A percentile compares a stretch with the other conserved stretches of the same genome.
These are phyloP conservation scores for Corchorus olitorius DNA, from an alignment of 345 rosid species.

Conservation along the genomic window DNA sequence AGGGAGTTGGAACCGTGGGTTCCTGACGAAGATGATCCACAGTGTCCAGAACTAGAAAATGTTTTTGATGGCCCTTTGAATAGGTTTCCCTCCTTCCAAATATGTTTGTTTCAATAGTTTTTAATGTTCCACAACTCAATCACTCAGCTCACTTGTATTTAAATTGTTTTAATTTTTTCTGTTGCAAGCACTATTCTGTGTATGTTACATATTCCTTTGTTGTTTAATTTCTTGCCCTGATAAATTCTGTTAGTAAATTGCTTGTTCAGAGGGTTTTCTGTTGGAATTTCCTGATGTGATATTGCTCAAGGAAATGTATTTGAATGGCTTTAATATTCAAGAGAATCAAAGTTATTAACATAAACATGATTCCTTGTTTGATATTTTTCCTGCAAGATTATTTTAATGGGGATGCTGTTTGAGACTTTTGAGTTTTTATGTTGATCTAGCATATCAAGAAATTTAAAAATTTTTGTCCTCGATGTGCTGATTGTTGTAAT, in stretches of 20 bases:
- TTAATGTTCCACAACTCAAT: not conserved
- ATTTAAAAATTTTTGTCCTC: not conserved
- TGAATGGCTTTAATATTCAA: not conserved
- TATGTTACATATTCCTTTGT: constrained; percentile 2
- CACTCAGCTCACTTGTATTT: not conserved
- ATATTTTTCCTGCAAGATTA: not conserved
- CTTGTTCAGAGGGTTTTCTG: not conserved
- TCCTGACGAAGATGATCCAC: constrained; percentile 73
- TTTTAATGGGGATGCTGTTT: not conserved
- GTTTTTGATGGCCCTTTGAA: constrained; percentile 63
- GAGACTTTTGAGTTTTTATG: not conserved
- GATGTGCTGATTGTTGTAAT: not conserved
- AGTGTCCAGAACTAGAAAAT: constrained; percentile 66
- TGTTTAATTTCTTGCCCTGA: not conserved
- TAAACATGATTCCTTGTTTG: not conserved
- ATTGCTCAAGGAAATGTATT: not conserved
- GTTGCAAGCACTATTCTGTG: not conserved
- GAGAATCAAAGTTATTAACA: not conserved
- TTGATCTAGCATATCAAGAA: not conserved
- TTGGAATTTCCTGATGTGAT: constrained; percentile 7
- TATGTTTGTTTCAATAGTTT: constrained; percentile 18
- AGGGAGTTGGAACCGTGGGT: constrained; percentile 88
- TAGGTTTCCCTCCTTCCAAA: constrained; percentile 48
- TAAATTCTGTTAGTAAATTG: not conserved
- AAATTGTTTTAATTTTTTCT: not conserved